These are phyloP conservation scores for Vitis hybrid DNA, from an alignment of 177 flowering plant genomes.

Conservation along the genomic window DNA sequence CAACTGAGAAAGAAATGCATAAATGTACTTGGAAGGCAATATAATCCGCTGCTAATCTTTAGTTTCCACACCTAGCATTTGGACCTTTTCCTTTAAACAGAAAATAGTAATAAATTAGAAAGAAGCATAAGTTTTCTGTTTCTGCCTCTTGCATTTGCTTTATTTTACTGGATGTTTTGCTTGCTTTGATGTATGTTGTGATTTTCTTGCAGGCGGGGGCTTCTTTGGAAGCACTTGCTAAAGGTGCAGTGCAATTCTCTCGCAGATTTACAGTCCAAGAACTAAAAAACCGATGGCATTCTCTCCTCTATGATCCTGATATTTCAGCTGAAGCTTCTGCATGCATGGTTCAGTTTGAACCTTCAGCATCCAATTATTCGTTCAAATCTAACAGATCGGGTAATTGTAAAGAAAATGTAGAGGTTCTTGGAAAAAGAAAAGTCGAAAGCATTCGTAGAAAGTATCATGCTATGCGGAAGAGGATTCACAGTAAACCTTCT, in stretches of 20 bases:
- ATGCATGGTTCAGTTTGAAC: slow-evolving; percentile 58
- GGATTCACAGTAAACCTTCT: slow-evolving; percentile 37
- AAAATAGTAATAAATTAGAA: not conserved
- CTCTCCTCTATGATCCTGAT: slow-evolving; percentile 75
- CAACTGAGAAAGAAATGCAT: too few species aligned
- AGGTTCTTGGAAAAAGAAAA: slow-evolving; percentile 49
- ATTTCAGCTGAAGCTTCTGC: slow-evolving; percentile 63
- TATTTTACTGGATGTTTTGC: not conserved
- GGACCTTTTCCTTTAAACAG: not conserved
- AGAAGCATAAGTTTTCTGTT: not conserved
- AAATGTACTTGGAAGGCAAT: too few species aligned
- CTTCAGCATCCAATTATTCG: slow-evolving; percentile 26
- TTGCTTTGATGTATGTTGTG: not conserved
- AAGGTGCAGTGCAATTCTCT: slow-evolving; percentile 88
- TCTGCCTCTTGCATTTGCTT: not conserved
- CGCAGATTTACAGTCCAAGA: slow-evolving; percentile 63
- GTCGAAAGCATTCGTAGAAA: slow-evolving; percentile 53
- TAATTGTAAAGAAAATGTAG: slow-evolving; percentile 26
- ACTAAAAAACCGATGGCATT: slow-evolving; percentile 73
- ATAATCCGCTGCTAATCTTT: not conserved
- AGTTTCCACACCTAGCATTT: not conserved
- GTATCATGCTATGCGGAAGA: slow-evolving; percentile 76
- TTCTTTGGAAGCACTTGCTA: slow-evolving; percentile 90
- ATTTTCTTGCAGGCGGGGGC: slow-evolving; percentile 65
- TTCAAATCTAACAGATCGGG: slow-evolving; percentile 33